Evolutionary conservation across 2,329 filamentous ascomycete species (phyloP).

Genomic region (Ramularia endophylla): DNA sequence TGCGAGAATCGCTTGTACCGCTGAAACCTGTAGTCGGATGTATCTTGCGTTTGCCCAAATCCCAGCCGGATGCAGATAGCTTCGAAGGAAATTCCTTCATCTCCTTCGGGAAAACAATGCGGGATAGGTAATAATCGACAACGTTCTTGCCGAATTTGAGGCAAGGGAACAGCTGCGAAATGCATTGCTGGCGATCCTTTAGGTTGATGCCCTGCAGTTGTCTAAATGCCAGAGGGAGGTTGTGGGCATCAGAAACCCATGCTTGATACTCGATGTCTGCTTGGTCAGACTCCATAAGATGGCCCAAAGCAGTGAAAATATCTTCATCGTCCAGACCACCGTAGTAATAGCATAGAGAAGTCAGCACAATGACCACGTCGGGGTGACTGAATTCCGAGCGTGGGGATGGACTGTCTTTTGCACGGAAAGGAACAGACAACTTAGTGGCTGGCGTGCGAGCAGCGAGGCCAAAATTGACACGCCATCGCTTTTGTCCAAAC

Average conservation of each 20-base stretch:
- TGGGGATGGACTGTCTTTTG: constrained; percentile 58
- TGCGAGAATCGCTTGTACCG: constrained; percentile 62
- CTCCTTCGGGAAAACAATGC: constrained; percentile 59
- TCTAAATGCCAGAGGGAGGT: constrained; percentile 1
- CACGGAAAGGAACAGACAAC: constrained; percentile 61
- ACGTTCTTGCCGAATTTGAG: constrained; percentile 48
- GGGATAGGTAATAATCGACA: constrained; percentile 62
- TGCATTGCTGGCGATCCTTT: constrained; percentile 21
- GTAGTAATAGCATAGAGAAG: constrained; percentile 63
- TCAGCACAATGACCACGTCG: constrained; percentile 60
- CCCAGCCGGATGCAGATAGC: constrained; percentile 62
- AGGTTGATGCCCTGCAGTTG: constrained; percentile 24
- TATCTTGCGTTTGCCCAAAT: constrained; percentile 52
- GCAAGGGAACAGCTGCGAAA: constrained; percentile 30
- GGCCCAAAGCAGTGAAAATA: constrained; percentile 37
- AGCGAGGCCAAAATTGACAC: constrained; percentile 53
- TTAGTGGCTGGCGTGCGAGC: constrained; percentile 42
- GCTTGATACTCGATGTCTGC: constrained; percentile 23
- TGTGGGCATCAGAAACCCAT: constrained; percentile 18
- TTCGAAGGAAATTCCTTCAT: constrained; percentile 61
- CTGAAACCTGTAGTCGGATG: constrained; percentile 60
- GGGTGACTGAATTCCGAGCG: constrained; percentile 64
- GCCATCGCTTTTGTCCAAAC: constrained; percentile 59
- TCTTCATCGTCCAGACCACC: constrained; percentile 42
- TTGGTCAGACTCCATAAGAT: constrained; percentile 22